A percentile compares a stretch with the other conserved stretches of the same genome.
These are phyloP conservation scores for Aphanomyces stellatus DNA, from an alignment of 352 stramenopile genomes.

Conservation along the genomic window DNA sequence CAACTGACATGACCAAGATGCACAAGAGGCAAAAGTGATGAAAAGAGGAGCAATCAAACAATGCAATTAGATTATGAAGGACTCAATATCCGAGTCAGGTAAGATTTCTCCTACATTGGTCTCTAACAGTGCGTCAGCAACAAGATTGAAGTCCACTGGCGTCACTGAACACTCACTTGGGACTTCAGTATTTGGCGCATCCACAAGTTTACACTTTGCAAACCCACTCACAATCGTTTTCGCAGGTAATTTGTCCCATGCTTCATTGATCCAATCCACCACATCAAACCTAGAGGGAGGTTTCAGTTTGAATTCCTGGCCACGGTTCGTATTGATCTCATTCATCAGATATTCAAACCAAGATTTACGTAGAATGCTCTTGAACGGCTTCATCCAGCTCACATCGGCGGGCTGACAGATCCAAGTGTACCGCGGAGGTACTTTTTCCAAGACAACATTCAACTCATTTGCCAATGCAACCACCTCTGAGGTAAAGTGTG, in stretches of 20 bases:
- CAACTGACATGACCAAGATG: too few relatives aligned
- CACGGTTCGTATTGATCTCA: background rate
- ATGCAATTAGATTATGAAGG: too few relatives aligned
- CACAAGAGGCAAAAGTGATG: too few relatives aligned
- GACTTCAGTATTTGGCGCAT: too few relatives aligned
- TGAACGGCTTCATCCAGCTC: background rate
- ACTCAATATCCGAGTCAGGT: too few relatives aligned
- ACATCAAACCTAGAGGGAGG: background rate
- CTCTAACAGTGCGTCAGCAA: too few relatives aligned
- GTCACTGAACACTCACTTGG: background rate
- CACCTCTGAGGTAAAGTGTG: background rate
- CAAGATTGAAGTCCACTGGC: background rate
- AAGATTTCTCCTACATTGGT: too few relatives aligned
- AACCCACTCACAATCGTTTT: background rate
- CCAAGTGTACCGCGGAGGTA: background rate
- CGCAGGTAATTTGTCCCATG: background rate
- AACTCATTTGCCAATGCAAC: background rate
- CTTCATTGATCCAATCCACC: background rate
- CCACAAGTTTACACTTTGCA: background rate
- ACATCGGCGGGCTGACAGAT: slow-evolving; percentile 6
- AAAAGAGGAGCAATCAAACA: too few relatives aligned
- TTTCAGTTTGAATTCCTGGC: background rate
- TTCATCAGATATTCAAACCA: background rate
- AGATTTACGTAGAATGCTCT: background rate
- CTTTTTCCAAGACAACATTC: background rate